A percentile compares a stretch with the other conserved stretches of the same genome.
phyloP scores from a whole-genome alignment of 2,329 filamentous ascomycete genomes.

The Trichophyton schoenleinii region DNA sequence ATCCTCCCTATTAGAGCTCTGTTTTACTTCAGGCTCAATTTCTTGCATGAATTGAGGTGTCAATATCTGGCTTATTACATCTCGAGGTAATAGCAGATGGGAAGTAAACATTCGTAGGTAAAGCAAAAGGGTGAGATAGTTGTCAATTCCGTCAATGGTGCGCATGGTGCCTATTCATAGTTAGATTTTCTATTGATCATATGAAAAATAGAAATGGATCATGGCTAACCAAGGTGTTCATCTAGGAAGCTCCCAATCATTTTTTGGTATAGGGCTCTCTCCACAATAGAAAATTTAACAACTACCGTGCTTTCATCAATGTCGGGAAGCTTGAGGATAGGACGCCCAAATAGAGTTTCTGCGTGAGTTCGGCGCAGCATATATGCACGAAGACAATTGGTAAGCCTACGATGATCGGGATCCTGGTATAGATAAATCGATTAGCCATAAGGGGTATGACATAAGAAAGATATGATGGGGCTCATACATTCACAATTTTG shows the following conservation, averaged over 20 bases:
- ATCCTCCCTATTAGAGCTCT: conserved; percentile 15
- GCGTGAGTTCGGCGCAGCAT: conserved; percentile 46
- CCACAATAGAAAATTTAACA: conserved; percentile 41
- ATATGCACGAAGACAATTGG: conserved; percentile 25
- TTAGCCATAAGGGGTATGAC: neutral
- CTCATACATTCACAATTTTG: conserved; percentile 6
- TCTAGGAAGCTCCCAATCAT: conserved; percentile 34
- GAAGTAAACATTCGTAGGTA: conserved; percentile 41
- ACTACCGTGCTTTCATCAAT: conserved; percentile 33
- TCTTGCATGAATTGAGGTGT: conserved; percentile 33
- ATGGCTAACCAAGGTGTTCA: conserved; percentile 16
- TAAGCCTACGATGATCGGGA: conserved; percentile 16
- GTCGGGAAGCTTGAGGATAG: conserved; percentile 43
- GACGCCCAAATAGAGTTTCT: conserved; percentile 41
- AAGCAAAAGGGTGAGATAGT: conserved; percentile 34
- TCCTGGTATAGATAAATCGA: conserved; percentile 8
- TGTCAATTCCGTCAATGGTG: neutral
- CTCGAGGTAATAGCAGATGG: conserved; percentile 38
- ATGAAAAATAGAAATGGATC: neutral
- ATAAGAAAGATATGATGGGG: neutral
- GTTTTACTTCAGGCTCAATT: conserved; percentile 25
- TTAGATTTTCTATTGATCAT: neutral
- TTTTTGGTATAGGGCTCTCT: conserved; percentile 43
- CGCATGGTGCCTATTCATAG: neutral
- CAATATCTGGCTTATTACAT: conserved; percentile 34